These are phyloP conservation scores for Raffaelea albimanens DNA, from an alignment of 2,329 filamentous ascomycete species.

Conservation along the genomic window DNA sequence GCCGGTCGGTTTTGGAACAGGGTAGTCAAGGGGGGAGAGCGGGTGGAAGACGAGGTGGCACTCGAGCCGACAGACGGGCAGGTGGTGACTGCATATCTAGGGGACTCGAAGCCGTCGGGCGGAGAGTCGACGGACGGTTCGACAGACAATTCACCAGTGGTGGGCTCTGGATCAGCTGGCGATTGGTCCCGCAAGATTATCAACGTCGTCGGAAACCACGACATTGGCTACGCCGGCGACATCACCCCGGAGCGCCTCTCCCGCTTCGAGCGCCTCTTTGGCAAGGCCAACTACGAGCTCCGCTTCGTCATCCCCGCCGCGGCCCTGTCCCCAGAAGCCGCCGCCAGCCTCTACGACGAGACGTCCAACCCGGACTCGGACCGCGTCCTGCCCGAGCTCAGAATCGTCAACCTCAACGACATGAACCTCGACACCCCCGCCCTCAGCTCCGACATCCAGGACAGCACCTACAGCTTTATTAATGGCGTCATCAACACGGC, in stretches of 20 bases:
- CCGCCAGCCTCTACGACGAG: conserved; percentile 31
- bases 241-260: conserved; percentile 64
- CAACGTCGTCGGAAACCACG: conserved; percentile 90
- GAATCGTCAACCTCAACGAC: conserved; percentile 79
- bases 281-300: conserved; percentile 83
- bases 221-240: conserved; percentile 93
- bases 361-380: conserved; percentile 34
- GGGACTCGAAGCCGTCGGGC: conserved; percentile 14
- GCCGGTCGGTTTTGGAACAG: conserved; percentile 70
- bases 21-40: conserved; percentile 61
- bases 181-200: conserved; percentile 70
- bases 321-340: conserved; percentile 23
- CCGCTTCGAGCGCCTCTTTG: conserved; percentile 78
- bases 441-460: conserved; percentile 55
- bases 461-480: conserved; percentile 68
- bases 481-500: conserved; percentile 58
- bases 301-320: conserved; percentile 53
- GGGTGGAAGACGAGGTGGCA: conserved; percentile 49
- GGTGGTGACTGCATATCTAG: conserved; percentile 32
- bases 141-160: too few species aligned
- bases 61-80: conserved; percentile 39
- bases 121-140: too few species aligned
- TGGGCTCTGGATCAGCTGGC: too few species aligned
- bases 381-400: conserved; percentile 56
- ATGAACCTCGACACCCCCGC: conserved; percentile 90